Evolutionary conservation across 192 early-diverging fungal species (phyloP).

Genomic region (Pilobolus umbonatus): DNA sequence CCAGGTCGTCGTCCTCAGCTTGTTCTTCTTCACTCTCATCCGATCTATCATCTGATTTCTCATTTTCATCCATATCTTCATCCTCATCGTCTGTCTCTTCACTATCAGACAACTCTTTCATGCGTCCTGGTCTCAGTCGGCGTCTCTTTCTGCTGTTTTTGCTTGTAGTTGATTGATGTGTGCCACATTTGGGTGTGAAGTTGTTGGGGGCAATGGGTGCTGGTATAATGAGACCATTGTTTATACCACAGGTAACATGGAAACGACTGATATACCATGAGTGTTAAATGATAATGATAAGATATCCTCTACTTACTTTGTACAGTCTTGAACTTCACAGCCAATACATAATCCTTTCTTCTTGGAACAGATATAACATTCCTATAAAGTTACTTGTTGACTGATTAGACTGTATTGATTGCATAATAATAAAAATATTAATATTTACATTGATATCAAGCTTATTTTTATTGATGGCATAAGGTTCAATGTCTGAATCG

Average conservation of each 20-base stretch:
- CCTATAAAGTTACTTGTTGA: background rate
- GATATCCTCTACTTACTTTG: background rate
- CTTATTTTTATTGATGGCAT: constrained; percentile 23
- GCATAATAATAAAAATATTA: background rate
- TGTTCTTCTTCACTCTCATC: constrained; percentile 17
- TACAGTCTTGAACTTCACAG: constrained; percentile 13
- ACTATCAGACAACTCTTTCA: no score
- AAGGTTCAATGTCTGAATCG: constrained; percentile 27
- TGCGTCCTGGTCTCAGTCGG: no score
- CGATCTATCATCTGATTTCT: constrained; percentile 4
- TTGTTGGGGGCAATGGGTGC: constrained; percentile 8
- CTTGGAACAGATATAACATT: constrained; percentile 16
- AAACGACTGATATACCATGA: constrained; percentile 10
- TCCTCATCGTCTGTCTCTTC: constrained; percentile 1
- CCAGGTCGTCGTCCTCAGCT: constrained; percentile 13
- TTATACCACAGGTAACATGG: constrained; percentile 33
- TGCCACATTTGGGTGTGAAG: constrained; percentile 9
- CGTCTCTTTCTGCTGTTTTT: background rate
- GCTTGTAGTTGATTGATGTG: constrained; percentile 14
- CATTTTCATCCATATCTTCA: constrained; percentile 12
- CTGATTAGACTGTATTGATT: background rate
- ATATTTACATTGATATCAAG: constrained; percentile 23
- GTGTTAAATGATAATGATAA: background rate
- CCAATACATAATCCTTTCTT: constrained; percentile 20
- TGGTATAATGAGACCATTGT: constrained; percentile 11